A percentile compares a stretch with the other conserved stretches of the same genome.
phyloP scores from a whole-genome alignment of 2,329 filamentous ascomycete genomes.

The Herpotrichia juniperi region DNA sequence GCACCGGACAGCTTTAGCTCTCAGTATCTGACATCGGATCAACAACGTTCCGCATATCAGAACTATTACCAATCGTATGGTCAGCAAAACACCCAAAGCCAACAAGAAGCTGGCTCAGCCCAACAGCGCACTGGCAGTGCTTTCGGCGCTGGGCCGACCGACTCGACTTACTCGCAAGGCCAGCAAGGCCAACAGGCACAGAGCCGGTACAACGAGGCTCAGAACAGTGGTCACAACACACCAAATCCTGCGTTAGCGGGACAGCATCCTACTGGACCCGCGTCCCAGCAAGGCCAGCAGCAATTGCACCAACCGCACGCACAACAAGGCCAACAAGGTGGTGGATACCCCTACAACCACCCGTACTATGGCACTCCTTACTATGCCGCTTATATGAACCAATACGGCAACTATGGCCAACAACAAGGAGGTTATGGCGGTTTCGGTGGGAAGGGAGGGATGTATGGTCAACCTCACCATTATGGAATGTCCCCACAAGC shows the following conservation, averaged over 20 bases:
- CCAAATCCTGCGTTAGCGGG: constrained; percentile 75
- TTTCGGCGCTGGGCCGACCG: constrained; percentile 68
- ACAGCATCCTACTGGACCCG: constrained; percentile 57
- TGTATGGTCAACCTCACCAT: constrained; percentile 68
- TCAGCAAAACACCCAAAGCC: constrained; percentile 60
- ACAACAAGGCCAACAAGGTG: constrained; percentile 51
- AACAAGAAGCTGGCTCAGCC: constrained; percentile 71
- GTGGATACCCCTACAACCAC: constrained; percentile 57
- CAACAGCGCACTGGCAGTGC: constrained; percentile 80
- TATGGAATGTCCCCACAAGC: constrained; percentile 62
- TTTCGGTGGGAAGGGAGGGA: constrained; percentile 62
- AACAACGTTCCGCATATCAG: constrained; percentile 75
- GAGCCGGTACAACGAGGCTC: constrained; percentile 75
- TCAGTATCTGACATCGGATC: constrained; percentile 77
- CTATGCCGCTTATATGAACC: constrained; percentile 67
- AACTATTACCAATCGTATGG: constrained; percentile 67
- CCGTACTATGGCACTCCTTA: constrained; percentile 69
- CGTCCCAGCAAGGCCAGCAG: constrained; percentile 48
- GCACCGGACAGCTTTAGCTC: constrained; percentile 80
- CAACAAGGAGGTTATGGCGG: constrained; percentile 52
- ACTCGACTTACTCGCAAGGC: constrained; percentile 68
- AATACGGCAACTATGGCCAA: constrained; percentile 61
- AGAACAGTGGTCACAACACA: constrained; percentile 88
- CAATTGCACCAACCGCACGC: constrained; percentile 57
- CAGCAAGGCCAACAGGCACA: constrained; percentile 67